Conservation (phyloP, 2,329 filamentous ascomycete species). For the Fusarium ambrosium region DNA sequence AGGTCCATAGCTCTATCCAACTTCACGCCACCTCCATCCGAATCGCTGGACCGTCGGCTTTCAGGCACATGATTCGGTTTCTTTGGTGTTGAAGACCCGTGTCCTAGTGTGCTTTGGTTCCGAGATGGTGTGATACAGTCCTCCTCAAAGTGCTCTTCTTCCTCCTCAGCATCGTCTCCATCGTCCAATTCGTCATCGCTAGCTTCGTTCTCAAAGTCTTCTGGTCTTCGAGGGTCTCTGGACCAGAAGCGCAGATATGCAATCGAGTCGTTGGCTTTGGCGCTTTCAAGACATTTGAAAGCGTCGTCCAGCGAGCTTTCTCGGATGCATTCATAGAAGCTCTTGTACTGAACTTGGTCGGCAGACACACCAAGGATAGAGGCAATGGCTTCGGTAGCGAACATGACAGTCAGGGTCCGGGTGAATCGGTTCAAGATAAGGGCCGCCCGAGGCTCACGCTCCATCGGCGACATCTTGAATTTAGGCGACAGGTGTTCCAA, state of each 20-base stretch:
- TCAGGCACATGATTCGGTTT: constrained; percentile 16
- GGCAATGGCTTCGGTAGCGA: constrained; percentile 81
- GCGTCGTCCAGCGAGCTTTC: constrained; percentile 83
- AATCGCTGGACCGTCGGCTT: constrained; percentile 55
- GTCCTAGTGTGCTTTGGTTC: not conserved
- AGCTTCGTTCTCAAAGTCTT: constrained; percentile 61
- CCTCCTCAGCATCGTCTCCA: constrained; percentile 14
- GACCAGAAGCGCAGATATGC: constrained; percentile 91
- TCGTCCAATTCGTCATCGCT: constrained; percentile 52
- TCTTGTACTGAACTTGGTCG: constrained; percentile 78
- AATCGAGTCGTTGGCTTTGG: constrained; percentile 92
- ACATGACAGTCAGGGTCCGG: constrained; percentile 86
- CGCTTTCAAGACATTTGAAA: constrained; percentile 83
- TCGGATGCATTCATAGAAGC: constrained; percentile 90
- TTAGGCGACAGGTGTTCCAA: constrained; percentile 86
- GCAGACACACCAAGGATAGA: constrained; percentile 81
- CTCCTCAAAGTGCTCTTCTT: constrained; percentile 6
- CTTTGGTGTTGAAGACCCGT: not conserved
- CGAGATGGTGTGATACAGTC: not conserved
- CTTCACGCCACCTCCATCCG: constrained; percentile 61
- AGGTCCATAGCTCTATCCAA: constrained; percentile 59
- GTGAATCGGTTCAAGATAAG: constrained; percentile 91
- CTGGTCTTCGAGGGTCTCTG: constrained; percentile 76
- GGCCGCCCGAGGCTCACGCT: constrained; percentile 84
- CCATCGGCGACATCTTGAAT: constrained; percentile 74